Evolutionary conservation across 2,329 filamentous ascomycete species (phyloP), one percentile per base, ranked within the genome.

Genomic region (Remersonia thermophila): DNA sequence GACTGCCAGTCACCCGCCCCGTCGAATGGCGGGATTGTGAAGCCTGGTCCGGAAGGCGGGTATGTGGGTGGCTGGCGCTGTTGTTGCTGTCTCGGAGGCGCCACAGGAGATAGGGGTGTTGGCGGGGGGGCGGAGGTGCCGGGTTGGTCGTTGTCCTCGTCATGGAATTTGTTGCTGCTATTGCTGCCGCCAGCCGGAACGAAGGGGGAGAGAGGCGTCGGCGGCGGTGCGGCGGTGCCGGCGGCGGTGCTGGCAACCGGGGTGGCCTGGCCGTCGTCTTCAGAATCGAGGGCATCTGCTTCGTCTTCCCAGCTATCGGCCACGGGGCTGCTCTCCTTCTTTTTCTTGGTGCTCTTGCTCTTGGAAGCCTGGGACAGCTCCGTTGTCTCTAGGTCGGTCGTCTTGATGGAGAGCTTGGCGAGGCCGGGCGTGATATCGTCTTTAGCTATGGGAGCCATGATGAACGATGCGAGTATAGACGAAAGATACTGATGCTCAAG

Each of bases 101-200:
- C 65, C 17, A 42, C 20, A 3, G 75, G 71, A 0, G 74, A 74
- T 46, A 73, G 69, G 9, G 80, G 79, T 1, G 77, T 83, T 0
- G 79, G 75, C 2, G 79, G 79, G 18, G 80, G 80, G 14, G 77
- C 70, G 11, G 50, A 43, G 3, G 49, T 56, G 40, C 53, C 54
- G 26, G 20, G 9, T 23, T 5, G 5, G 20, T 23, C 20, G 20
- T 23, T 9, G 9, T 23, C 20, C 5, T 23, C 20, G 20, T 5
- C 9, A 23, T 23, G 5, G 5, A 5, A 9, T 9, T 5, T 23
- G 9, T 5, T 23, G 20, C 5, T 23, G 20, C 20, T 23, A 9
- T 5, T 23, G 9, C 5, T 23, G 20, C 5, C 9, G 20, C 20
- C 9, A 9, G 20, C 5, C 20, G 20, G 20, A 9, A 5, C 20